A percentile compares a stretch with the other conserved stretches of the same genome.
phyloP scores from a whole-genome alignment of 179 eudicot genomes.

The Camellia oleifera region DNA sequence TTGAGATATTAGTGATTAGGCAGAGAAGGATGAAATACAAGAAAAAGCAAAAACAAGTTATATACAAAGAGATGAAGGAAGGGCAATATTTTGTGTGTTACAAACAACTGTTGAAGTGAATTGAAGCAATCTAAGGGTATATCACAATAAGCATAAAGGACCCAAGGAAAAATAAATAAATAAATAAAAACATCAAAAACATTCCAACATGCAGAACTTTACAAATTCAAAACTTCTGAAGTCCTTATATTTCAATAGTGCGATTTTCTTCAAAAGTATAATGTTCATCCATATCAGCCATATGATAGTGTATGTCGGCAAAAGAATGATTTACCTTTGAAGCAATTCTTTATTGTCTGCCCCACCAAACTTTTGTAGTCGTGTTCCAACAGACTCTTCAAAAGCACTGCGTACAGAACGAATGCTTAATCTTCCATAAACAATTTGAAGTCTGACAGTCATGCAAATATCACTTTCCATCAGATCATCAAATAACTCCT shows the following conservation, averaged over 20 bases:
- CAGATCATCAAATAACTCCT: constrained; percentile 52
- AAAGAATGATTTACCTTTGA: constrained; percentile 43
- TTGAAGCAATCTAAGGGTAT: too few species aligned
- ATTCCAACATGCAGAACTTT: background rate
- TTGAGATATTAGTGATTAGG: background rate
- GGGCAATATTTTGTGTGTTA: background rate
- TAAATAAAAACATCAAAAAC: background rate
- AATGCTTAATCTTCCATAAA: constrained; percentile 76
- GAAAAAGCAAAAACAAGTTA: background rate
- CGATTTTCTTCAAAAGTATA: background rate
- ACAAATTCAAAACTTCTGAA: background rate
- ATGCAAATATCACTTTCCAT: constrained; percentile 65
- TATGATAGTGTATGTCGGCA: background rate
- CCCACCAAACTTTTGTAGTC: constrained; percentile 76
- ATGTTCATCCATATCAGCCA: background rate
- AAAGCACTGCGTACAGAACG: constrained; percentile 84
- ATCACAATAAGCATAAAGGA: background rate
- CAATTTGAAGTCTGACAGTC: constrained; percentile 88
- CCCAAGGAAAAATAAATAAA: background rate
- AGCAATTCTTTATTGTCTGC: constrained; percentile 77
- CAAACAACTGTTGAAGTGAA: background rate
- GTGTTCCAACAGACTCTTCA: constrained; percentile 88
- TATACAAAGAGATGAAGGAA: background rate
- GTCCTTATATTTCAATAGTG: background rate
- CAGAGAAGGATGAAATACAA: background rate